Conservation (phyloP, 2,329 filamentous ascomycete genomes). For the Aspergillus fumigatus region DNA sequence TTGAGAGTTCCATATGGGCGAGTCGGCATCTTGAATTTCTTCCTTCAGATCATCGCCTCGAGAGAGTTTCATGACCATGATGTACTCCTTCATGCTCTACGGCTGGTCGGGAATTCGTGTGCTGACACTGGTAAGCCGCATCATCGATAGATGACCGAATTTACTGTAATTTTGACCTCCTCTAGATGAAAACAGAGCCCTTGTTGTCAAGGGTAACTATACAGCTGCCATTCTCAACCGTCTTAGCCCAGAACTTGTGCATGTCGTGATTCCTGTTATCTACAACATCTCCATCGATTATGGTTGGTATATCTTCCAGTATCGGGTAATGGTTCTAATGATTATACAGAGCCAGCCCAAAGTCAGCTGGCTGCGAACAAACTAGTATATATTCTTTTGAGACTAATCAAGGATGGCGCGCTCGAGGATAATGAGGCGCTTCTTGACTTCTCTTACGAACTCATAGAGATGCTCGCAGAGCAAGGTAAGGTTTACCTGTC, state of each 20-base stretch:
- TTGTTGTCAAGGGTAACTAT: constrained; percentile 37
- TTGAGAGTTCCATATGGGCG: constrained; percentile 38
- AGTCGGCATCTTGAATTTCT: constrained; percentile 39
- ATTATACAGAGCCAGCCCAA: constrained; percentile 36
- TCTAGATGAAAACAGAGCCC: constrained; percentile 39
- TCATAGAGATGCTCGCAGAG: constrained; percentile 37
- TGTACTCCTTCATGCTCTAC: constrained; percentile 38
- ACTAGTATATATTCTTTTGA: constrained; percentile 34
- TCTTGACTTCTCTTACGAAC: constrained; percentile 35
- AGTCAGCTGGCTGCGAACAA: constrained; percentile 33
- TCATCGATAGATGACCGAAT: neutral
- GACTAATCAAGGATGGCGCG: constrained; percentile 28
- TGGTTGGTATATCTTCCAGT: constrained; percentile 23
- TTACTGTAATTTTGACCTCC: constrained; percentile 8
- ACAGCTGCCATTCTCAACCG: constrained; percentile 35
- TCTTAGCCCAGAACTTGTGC: constrained; percentile 30
- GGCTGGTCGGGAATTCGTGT: constrained; percentile 43
- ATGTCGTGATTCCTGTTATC: constrained; percentile 41
- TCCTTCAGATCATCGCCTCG: constrained; percentile 35
- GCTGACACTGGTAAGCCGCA: constrained; percentile 37
- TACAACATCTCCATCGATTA: constrained; percentile 45
- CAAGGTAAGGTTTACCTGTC: constrained; percentile 28
- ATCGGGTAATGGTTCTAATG: neutral
- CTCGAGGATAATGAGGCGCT: constrained; percentile 30
- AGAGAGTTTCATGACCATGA: constrained; percentile 24